Conservation (phyloP, 768 basidiomycete genomes). For the Lactarius pseudohatsudake region DNA sequence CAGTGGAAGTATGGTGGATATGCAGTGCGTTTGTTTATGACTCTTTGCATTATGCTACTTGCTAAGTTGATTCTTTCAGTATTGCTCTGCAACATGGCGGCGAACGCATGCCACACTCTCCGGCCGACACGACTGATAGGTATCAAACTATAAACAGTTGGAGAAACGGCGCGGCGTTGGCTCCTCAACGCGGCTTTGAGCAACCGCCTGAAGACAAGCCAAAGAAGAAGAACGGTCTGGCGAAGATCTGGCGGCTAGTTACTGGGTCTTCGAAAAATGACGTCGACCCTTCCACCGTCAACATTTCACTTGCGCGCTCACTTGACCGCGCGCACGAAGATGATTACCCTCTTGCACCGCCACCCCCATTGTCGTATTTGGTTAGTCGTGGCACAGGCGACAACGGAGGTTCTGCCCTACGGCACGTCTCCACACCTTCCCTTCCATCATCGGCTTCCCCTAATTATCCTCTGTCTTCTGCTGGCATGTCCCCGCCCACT, state of each 20-base stretch:
- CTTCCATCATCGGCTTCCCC: slow-evolving; percentile 59
- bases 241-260: slow-evolving; percentile 80
- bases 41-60: slow-evolving; percentile 20
- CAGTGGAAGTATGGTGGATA: slow-evolving; percentile 87
- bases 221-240: slow-evolving; percentile 78
- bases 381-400: slow-evolving; percentile 60
- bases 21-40: slow-evolving; percentile 66
- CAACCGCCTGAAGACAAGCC: slow-evolving; percentile 41
- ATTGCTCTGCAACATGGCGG: slow-evolving; percentile 74
- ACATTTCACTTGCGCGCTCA: slow-evolving; percentile 40
- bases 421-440: slow-evolving; percentile 71
- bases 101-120: slow-evolving; percentile 30
- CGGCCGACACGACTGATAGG: slow-evolving; percentile 10
- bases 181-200: slow-evolving; percentile 24
- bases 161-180: slow-evolving; percentile 14
- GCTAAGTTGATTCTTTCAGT: slow-evolving; percentile 39
- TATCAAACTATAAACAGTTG: slow-evolving; percentile 33
- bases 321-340: slow-evolving; percentile 53
- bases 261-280: slow-evolving; percentile 52
- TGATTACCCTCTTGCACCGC: slow-evolving; percentile 79
- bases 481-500: slow-evolving; percentile 71
- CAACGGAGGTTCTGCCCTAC: slow-evolving; percentile 45
- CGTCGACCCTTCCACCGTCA: slow-evolving; percentile 36
- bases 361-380: slow-evolving; percentile 88
- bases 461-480: slow-evolving; percentile 52